Evolutionary conservation across 345 rosid species (phyloP).

Genomic region (Aquilaria yunnanensis): DNA sequence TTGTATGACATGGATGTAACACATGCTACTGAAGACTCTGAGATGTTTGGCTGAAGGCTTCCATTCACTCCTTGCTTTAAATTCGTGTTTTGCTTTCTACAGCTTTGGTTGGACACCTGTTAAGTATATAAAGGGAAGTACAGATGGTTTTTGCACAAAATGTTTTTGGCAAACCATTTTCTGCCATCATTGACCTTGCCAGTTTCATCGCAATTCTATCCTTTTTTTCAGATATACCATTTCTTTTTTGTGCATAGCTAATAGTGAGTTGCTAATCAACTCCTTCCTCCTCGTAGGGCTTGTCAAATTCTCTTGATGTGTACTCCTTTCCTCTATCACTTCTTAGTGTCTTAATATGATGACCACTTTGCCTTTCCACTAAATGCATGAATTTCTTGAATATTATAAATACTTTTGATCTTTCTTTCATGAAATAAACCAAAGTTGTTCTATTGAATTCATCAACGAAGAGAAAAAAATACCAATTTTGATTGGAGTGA

Average conservation of each 20-base stretch:
- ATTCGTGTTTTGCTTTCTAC: neutral
- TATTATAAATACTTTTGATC: neutral
- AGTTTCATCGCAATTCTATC: neutral
- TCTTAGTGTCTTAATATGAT: neutral
- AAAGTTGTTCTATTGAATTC: neutral
- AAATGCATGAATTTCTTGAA: constrained; percentile 1
- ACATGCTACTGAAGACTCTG: neutral
- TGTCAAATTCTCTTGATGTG: neutral
- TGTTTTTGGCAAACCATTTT: neutral
- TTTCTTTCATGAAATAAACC: constrained; percentile 5
- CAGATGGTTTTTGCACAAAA: neutral
- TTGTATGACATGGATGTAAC: neutral
- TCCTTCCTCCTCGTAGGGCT: neutral
- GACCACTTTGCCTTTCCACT: neutral
- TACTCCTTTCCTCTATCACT: neutral
- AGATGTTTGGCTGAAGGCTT: neutral
- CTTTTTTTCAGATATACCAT: neutral
- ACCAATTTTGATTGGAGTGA: neutral
- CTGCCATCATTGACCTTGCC: neutral
- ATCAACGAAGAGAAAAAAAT: neutral
- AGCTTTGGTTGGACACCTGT: neutral
- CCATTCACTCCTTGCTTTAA: neutral
- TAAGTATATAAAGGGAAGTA: neutral
- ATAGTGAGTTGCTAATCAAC: neutral
- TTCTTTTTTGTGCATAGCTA: neutral